Conservation (phyloP, 495 filamentous ascomycete genomes). For the Letharia columbiana region DNA sequence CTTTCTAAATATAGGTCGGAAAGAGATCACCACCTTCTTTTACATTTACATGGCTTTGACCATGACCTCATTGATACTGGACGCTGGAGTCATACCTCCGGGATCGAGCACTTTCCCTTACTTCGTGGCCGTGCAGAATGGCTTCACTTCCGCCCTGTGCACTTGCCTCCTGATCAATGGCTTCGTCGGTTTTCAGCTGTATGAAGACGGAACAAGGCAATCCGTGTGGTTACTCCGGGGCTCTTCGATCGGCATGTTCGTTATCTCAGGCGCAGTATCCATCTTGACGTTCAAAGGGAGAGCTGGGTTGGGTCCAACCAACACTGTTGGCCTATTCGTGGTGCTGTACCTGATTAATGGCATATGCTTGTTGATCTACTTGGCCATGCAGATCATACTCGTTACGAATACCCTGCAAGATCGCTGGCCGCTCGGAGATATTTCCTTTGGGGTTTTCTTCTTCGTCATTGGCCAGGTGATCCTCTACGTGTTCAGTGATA, state of each 20-base stretch:
- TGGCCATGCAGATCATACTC: constrained; percentile 79
- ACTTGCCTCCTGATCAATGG: constrained; percentile 92
- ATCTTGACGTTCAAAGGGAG: constrained; percentile 89
- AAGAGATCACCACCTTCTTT: constrained; percentile 97
- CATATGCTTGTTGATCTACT: constrained; percentile 74
- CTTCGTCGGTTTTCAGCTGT: constrained; percentile 97
- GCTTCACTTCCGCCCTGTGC: constrained; percentile 81
- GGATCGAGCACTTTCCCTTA: constrained; percentile 74
- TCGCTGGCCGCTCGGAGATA: constrained; percentile 90
- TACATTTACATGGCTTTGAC: constrained; percentile 91
- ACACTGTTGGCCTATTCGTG: constrained; percentile 83
- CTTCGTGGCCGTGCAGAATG: constrained; percentile 81
- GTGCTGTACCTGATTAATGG: constrained; percentile 89
- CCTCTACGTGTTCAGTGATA: constrained; percentile 79
- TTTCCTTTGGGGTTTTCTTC: constrained; percentile 84
- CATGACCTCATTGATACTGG: constrained; percentile 79
- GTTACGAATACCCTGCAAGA: constrained; percentile 88
- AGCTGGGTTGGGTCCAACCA: constrained; percentile 76
- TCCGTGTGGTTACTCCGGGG: constrained; percentile 89
- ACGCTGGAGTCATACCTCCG: constrained; percentile 86
- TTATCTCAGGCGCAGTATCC: constrained; percentile 76
- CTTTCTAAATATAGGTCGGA: constrained; percentile 59
- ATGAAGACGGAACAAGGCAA: constrained; percentile 93
- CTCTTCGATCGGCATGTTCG: constrained; percentile 70
- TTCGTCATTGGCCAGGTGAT: constrained; percentile 91